These are phyloP conservation scores for Saccharomyces hybrid DNA, from an alignment of 1,139 yeast species.

Conservation along the genomic window DNA sequence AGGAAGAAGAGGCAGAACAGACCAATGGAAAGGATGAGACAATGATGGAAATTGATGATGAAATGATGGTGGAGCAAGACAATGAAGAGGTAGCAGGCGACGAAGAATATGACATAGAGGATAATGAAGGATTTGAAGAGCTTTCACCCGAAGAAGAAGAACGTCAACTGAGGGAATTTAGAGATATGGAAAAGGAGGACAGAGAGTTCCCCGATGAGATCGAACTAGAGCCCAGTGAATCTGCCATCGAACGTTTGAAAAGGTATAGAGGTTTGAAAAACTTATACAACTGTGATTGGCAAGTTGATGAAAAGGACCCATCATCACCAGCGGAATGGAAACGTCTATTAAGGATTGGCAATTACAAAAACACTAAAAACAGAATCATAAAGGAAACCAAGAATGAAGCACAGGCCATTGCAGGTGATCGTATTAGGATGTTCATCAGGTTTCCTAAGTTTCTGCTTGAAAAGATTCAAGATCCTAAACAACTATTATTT, in stretches of 20 bases:
- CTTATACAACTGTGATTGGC: conserved; percentile 77
- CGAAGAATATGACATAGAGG: conserved; percentile 22
- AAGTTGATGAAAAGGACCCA: conserved; percentile 70
- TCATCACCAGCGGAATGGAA: conserved; percentile 74
- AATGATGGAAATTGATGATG: conserved; percentile 26
- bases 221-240: conserved; percentile 67
- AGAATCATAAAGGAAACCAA: conserved; percentile 54
- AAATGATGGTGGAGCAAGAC: conserved; percentile 33
- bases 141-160: conserved; percentile 77
- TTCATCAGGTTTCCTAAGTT: conserved; percentile 54
- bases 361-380: conserved; percentile 71
- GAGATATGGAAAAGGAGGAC: conserved; percentile 71
- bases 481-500: conserved; percentile 43
- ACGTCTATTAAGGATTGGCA: conserved; percentile 63
- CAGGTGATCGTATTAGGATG: conserved; percentile 60
- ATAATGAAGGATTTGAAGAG: conserved; percentile 50
- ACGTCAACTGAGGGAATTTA: conserved; percentile 61
- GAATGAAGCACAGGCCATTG: conserved; percentile 49
- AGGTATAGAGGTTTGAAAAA: conserved; percentile 85
- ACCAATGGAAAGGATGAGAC: conserved; percentile 33
- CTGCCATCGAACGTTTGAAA: conserved; percentile 64
- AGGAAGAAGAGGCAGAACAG: conserved; percentile 37
- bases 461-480: conserved; percentile 37
- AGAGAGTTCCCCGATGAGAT: conserved; percentile 93
- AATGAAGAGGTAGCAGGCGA: conserved; percentile 24